phyloP scores from a whole-genome alignment of 768 basidiomycete species.

The Trametes cingulata region DNA sequence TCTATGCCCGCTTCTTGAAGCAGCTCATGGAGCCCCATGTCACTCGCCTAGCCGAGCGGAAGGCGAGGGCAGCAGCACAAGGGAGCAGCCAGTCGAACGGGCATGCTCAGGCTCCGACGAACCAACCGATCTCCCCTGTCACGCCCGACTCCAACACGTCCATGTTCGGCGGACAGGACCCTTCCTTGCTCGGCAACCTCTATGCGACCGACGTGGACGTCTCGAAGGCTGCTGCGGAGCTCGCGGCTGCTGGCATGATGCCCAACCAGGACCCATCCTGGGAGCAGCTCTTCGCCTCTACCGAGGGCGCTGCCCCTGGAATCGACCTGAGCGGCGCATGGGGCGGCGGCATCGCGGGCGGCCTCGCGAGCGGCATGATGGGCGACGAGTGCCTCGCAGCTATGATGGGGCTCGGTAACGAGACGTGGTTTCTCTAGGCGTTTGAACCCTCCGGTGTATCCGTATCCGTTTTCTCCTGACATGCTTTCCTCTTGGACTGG shows the following conservation, averaged over 20 bases:
- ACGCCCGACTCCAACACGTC: conserved; percentile 2
- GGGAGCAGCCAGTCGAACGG: background rate
- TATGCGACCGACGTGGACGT: conserved; percentile 20
- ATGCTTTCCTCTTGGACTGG: background rate
- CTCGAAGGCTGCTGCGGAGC: conserved; percentile 14
- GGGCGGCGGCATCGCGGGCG: conserved; percentile 4
- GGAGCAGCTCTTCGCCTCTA: conserved; percentile 12
- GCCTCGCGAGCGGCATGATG: conserved; percentile 12
- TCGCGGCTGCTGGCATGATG: conserved; percentile 11
- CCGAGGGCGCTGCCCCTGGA: background rate
- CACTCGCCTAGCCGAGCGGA: conserved; percentile 13
- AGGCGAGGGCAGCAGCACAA: background rate
- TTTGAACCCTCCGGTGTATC: background rate
- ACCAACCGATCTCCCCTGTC: conserved; percentile 5
- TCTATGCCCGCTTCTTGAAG: conserved; percentile 28
- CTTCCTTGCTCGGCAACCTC: conserved; percentile 8
- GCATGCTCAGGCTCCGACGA: background rate
- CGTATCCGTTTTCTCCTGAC: background rate
- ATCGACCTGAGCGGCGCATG: conserved; percentile 8
- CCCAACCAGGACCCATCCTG: background rate
- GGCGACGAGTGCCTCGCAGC: conserved; percentile 20
- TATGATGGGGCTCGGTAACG: conserved; percentile 18
- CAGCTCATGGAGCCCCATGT: conserved; percentile 22
- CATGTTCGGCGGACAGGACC: conserved; percentile 4
- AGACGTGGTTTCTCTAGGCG: conserved; percentile 17